phyloP scores from a whole-genome alignment of 2,329 filamentous ascomycete species.

The Lasiodiplodia theobromae region DNA sequence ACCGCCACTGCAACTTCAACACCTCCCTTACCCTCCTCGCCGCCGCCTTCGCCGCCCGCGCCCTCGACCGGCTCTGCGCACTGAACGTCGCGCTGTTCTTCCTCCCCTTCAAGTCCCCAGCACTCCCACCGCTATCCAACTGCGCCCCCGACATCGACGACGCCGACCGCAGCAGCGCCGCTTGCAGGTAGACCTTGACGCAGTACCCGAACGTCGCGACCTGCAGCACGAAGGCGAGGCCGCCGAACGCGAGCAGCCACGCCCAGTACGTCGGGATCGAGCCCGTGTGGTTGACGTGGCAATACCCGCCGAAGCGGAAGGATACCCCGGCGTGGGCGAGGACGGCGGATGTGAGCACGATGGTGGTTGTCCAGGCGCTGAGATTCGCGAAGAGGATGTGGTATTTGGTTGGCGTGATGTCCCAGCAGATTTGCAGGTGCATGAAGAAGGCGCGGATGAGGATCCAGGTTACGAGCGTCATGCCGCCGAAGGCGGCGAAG shows the following conservation, averaged over 20 bases:
- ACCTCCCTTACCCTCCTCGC: slow-evolving; percentile 79
- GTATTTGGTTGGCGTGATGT: slow-evolving; percentile 82
- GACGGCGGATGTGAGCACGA: slow-evolving; percentile 75
- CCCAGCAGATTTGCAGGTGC: slow-evolving; percentile 98
- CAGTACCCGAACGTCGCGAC: slow-evolving; percentile 84
- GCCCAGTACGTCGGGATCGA: slow-evolving; percentile 90
- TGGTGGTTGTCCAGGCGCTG: slow-evolving; percentile 83
- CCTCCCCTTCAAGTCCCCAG: too few relatives aligned
- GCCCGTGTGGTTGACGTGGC: slow-evolving; percentile 91
- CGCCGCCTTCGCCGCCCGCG: slow-evolving; percentile 30
- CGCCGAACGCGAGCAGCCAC: slow-evolving; percentile 82
- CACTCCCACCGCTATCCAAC: too few relatives aligned
- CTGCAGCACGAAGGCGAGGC: slow-evolving; percentile 78
- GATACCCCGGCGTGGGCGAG: slow-evolving; percentile 89
- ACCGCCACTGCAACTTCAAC: slow-evolving; percentile 91
- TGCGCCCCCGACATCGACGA: background rate
- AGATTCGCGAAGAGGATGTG: slow-evolving; percentile 89
- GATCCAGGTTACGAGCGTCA: slow-evolving; percentile 44
- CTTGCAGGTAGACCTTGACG: slow-evolving; percentile 87
- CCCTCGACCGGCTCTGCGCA: slow-evolving; percentile 31
- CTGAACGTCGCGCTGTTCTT: background rate
- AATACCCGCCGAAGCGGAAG: slow-evolving; percentile 89
- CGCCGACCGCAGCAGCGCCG: slow-evolving; percentile 25
- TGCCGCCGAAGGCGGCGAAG: slow-evolving; percentile 33
- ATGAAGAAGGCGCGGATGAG: slow-evolving; percentile 90